phyloP scores from a whole-genome alignment of 441 rosid genomes.

The Breynia disticha region DNA sequence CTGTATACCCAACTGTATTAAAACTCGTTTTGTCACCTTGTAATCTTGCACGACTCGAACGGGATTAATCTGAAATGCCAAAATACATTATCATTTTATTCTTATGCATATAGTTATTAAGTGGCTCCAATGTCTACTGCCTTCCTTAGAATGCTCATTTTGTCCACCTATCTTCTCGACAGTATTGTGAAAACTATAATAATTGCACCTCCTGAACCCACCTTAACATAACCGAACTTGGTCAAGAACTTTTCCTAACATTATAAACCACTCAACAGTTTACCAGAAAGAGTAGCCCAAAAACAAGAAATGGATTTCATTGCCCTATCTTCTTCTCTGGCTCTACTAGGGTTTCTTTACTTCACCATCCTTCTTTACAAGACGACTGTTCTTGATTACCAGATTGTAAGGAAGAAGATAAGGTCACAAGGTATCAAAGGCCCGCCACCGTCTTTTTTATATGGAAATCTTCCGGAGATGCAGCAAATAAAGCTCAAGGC shows the following conservation, averaged over 20 bases:
- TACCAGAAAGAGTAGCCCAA: too few species aligned
- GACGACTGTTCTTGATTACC: not conserved
- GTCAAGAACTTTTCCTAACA: too few species aligned
- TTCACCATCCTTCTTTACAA: conserved; percentile 17
- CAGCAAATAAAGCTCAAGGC: conserved; percentile 34
- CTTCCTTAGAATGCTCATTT: not conserved
- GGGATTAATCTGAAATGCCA: not conserved
- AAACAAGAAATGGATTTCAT: conserved; percentile 3
- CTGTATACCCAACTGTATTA: too few species aligned
- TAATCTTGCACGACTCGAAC: too few species aligned
- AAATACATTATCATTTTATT: not conserved
- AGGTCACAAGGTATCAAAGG: conserved; percentile 55
- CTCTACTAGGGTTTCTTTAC: conserved; percentile 8
- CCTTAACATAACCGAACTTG: not conserved
- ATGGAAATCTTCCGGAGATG: conserved; percentile 67
- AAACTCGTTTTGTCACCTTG: too few species aligned
- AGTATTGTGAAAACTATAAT: too few species aligned
- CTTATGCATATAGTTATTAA: not conserved
- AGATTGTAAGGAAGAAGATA: conserved; percentile 21
- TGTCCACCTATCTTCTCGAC: not conserved
- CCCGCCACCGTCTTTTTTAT: conserved; percentile 36
- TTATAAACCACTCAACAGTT: too few species aligned
- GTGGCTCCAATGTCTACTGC: not conserved
- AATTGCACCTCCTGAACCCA: not conserved
- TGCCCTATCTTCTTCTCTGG: not conserved